Base-by-base conservation (phyloP, 2,329 filamentous ascomycete species). In the Drechslerella stenobrocha region DNA sequence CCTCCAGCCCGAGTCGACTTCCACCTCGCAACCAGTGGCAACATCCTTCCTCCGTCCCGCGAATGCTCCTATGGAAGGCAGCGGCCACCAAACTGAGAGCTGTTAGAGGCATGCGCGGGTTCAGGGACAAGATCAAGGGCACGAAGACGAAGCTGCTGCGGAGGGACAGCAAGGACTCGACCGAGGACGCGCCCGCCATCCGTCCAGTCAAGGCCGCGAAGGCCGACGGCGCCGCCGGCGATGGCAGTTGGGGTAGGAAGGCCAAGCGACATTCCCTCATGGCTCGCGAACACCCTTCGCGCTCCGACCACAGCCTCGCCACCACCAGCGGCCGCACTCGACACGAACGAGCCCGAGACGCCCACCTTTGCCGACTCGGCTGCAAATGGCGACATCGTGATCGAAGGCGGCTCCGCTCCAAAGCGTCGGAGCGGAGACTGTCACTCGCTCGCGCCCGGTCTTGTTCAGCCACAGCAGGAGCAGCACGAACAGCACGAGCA, bases 1-100 rank as follows among this genome's bases (percentile, higher is more conserved):
- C 34, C 52, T 11, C 52, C 22, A 34, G 46, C 55, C 50, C 60
- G 60, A 52, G 60, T 52, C 60, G 46, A 34, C 50, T 47, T 57
- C 46, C 40, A 28, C 42, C 37, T 26, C 28, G 28, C 23, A 30
- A 30, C 5, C 28, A 30, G 28, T 30, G 28, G 28, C 15, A 37
- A 37, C 42, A 46, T 20, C 42, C 42, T n/a, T 23, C 44, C 13
- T 42, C 28, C 28, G 35, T 59, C 42, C 53, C 48, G 61, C 55
- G 63, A 60, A 67, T 67, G 63, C 63, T 55, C 55, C 63, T 67
- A 67, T 67, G 63, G 63, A 67, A 67, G 55, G 45, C 63, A 48
- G 63, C 63, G 63, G 63, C 63, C 63, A 60, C 55, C 48, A 67
- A 67, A 60, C 44, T 67, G 48, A 67, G 63, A 60, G 63, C 55